A percentile compares a stretch with the other conserved stretches of the same genome.
phyloP scores from a whole-genome alignment of 1,284 basidiomycete species.

The Stereum hirsutum region DNA sequence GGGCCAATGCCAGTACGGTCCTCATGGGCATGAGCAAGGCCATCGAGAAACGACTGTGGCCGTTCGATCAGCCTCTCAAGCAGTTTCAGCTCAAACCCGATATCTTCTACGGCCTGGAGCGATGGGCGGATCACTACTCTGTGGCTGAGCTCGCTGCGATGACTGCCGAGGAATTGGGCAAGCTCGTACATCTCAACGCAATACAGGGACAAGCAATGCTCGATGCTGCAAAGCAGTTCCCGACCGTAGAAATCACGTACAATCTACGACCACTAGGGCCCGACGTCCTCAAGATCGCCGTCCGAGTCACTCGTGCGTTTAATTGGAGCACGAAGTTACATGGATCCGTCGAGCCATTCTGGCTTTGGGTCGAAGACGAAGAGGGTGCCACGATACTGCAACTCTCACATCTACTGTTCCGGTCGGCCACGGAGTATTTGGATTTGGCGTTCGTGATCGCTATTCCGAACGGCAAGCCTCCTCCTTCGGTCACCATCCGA shows the following conservation, averaged over 20 bases:
- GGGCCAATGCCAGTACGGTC: constrained; percentile 76
- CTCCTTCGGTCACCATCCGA: constrained; percentile 60
- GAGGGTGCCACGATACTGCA: constrained; percentile 80
- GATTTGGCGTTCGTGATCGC: constrained; percentile 80
- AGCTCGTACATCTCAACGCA: constrained; percentile 84
- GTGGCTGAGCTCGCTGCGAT: constrained; percentile 73
- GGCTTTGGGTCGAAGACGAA: constrained; percentile 93
- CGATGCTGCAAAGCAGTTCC: constrained; percentile 82
- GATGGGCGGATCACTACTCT: constrained; percentile 81
- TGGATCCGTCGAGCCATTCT: constrained; percentile 80
- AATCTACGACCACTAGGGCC: constrained; percentile 75
- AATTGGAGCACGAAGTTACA: constrained; percentile 82
- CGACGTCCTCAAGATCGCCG: constrained; percentile 75
- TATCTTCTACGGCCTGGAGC: constrained; percentile 72
- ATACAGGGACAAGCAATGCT: constrained; percentile 75
- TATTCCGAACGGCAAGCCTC: constrained; percentile 46
- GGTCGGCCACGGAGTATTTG: constrained; percentile 49
- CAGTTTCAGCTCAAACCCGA: constrained; percentile 78
- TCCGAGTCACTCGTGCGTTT: constrained; percentile 64
- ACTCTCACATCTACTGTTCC: constrained; percentile 64
- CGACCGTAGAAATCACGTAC: constrained; percentile 62
- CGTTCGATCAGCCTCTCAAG: constrained; percentile 87
- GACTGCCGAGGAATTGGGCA: constrained; percentile 70
- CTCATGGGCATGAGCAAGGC: constrained; percentile 93
- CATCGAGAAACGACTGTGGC: constrained; percentile 90